Evolutionary conservation across 2,329 filamentous ascomycete genomes (phyloP).

Genomic region (Clathrospora elynae): DNA sequence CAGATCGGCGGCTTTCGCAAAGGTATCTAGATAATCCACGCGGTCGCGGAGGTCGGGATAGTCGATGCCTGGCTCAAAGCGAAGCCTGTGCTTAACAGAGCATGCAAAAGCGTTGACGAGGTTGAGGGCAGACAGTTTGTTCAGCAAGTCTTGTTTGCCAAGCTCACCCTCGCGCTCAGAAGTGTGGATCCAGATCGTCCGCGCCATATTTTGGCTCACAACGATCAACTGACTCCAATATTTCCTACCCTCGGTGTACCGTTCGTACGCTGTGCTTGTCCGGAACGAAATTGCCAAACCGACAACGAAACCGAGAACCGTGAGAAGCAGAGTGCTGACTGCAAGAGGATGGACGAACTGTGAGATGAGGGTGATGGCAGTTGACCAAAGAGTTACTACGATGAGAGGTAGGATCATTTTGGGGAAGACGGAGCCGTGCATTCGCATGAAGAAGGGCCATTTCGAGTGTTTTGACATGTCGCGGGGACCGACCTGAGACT

Average conservation of each 20-base stretch:
- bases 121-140: slow-evolving; percentile 75
- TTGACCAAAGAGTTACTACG: slow-evolving; percentile 68
- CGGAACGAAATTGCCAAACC: slow-evolving; percentile 79
- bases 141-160: slow-evolving; percentile 69
- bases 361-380: slow-evolving; percentile 61
- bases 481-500: slow-evolving; percentile 60
- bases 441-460: slow-evolving; percentile 74
- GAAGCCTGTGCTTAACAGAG: slow-evolving; percentile 78
- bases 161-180: slow-evolving; percentile 62
- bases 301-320: slow-evolving; percentile 80
- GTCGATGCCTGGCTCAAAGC: slow-evolving; percentile 79
- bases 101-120: slow-evolving; percentile 78
- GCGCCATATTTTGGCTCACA: slow-evolving; percentile 62
- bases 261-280: slow-evolving; percentile 77
- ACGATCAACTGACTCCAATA: slow-evolving; percentile 65
- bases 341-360: slow-evolving; percentile 55
- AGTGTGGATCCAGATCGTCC: slow-evolving; percentile 82
- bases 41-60: slow-evolving; percentile 75
- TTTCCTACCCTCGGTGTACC: slow-evolving; percentile 64
- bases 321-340: slow-evolving; percentile 72
- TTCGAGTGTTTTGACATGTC: slow-evolving; percentile 76
- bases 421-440: slow-evolving; percentile 76
- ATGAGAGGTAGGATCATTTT: slow-evolving; percentile 73
- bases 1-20: slow-evolving; percentile 65
- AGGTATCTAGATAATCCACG: slow-evolving; percentile 74